Evolutionary conservation across 352 stramenopile species (phyloP).

Genomic region (Phytopythium montanum): DNA sequence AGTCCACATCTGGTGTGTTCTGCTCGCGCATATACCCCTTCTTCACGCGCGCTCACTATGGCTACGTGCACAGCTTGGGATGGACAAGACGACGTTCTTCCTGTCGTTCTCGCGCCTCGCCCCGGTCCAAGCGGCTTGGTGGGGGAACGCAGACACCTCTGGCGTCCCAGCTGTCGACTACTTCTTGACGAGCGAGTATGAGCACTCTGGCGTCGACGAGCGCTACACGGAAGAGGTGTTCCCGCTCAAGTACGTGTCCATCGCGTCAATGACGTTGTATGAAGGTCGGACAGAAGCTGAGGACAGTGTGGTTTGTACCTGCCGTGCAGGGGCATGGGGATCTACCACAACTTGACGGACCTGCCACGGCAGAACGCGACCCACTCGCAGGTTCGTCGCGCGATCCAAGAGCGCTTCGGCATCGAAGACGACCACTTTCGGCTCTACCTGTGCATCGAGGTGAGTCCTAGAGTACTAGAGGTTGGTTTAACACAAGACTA

Average conservation of each 20-base stretch:
- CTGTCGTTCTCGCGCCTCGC: constrained; percentile 63
- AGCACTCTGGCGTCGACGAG: constrained; percentile 33
- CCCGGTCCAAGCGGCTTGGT: constrained; percentile 69
- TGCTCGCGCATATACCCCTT: neutral
- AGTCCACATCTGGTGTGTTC: neutral
- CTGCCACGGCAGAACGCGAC: constrained; percentile 32
- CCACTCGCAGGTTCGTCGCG: constrained; percentile 37
- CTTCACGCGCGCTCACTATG: neutral
- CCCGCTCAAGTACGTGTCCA: neutral
- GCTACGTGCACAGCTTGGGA: constrained; percentile 40
- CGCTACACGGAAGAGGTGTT: constrained; percentile 66
- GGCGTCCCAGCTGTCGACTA: constrained; percentile 69
- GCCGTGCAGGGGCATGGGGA: constrained; percentile 49
- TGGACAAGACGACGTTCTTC: constrained; percentile 80
- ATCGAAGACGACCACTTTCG: constrained; percentile 39
- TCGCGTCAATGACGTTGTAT: neutral
- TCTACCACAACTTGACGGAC: constrained; percentile 48
- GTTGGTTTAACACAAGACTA: neutral
- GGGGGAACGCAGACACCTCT: constrained; percentile 69
- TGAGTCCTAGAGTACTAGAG: constrained; percentile 13
- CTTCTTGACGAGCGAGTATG: constrained; percentile 61
- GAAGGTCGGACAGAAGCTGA: neutral
- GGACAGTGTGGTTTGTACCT: too few relatives aligned
- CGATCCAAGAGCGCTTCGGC: constrained; percentile 55
- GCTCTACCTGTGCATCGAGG: constrained; percentile 66